These are phyloP conservation scores for Grigorovia yakushimaensis DNA, from an alignment of 805 yeast species.

Conservation along the genomic window DNA sequence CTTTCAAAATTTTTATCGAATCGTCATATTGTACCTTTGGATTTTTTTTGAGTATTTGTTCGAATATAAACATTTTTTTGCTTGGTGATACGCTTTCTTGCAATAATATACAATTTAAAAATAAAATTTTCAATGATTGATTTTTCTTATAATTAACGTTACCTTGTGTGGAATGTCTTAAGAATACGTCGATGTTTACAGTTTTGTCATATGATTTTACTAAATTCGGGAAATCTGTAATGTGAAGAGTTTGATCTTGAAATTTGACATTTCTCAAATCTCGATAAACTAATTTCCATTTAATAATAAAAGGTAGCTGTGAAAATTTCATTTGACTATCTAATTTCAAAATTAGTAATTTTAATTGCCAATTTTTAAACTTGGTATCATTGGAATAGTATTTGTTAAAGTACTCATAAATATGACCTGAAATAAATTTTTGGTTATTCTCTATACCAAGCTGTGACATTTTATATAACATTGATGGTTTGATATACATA, in stretches of 20 bases:
- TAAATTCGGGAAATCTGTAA: constrained; percentile 23
- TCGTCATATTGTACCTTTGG: neutral
- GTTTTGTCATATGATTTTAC: constrained; percentile 7
- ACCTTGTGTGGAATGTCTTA: neutral
- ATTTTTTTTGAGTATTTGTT: too few relatives aligned
- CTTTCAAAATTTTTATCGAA: neutral
- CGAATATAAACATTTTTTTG: too few relatives aligned
- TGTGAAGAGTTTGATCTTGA: constrained; percentile 4
- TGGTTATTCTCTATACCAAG: constrained; percentile 18
- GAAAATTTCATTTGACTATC: constrained; percentile 19
- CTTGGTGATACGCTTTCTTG: neutral
- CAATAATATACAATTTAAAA: neutral
- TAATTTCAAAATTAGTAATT: constrained; percentile 17
- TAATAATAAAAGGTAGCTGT: constrained; percentile 14
- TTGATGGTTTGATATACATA: constrained; percentile 14
- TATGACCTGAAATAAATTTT: constrained; percentile 16
- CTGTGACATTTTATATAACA: constrained; percentile 20
- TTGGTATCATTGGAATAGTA: constrained; percentile 5
- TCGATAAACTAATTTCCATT: constrained; percentile 26
- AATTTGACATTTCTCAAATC: constrained; percentile 20
- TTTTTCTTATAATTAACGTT: neutral
- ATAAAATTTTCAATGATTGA: neutral
- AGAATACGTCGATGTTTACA: neutral
- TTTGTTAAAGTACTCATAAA: constrained; percentile 14
- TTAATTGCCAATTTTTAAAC: constrained; percentile 10